Percentiles rank a stretch among this genome's conserved stretches.
Conservation (phyloP, 768 basidiomycete genomes). For the Mrakia blollopis region DNA sequence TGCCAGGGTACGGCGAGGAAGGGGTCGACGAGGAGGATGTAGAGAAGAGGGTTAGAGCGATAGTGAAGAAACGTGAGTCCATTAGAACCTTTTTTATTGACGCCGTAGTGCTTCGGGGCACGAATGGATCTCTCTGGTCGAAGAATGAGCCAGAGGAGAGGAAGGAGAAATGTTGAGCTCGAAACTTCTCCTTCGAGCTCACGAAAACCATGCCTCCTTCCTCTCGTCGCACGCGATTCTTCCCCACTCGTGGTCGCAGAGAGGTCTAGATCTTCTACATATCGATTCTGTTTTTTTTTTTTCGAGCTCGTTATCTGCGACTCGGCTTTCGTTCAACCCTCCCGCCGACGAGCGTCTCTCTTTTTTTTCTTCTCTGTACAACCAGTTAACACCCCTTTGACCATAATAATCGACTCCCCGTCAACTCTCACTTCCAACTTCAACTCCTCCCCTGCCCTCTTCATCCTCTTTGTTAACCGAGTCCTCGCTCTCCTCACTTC, state of each 20-base stretch:
- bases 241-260: no score
- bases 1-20: slow-evolving; percentile 12
- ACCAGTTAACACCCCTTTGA: slow-evolving; percentile 47
- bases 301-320: not conserved
- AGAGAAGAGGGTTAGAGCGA: slow-evolving; percentile 1
- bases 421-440: slow-evolving; percentile 62
- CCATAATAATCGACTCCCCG: slow-evolving; percentile 66
- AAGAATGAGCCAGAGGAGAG: not conserved
- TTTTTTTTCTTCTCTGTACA: not conserved
- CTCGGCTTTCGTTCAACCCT: not conserved
- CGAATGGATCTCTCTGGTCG: no score
- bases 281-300: not conserved
- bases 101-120: no score
- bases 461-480: slow-evolving; percentile 17
- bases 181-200: not conserved
- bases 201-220: not conserved
- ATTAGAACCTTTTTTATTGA: no score
- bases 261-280: no score
- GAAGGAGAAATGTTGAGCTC: not conserved
- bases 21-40: not conserved
- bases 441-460: slow-evolving; percentile 49
- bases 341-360: not conserved
- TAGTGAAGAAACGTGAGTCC: slow-evolving; percentile 14
- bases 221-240: not conserved
- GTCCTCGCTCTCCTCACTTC: slow-evolving; percentile 3